A percentile compares a stretch with the other conserved stretches of the same genome.
These are phyloP conservation scores for Eucalyptus polyanthemos DNA, from an alignment of 345 rosid species.

Conservation along the genomic window DNA sequence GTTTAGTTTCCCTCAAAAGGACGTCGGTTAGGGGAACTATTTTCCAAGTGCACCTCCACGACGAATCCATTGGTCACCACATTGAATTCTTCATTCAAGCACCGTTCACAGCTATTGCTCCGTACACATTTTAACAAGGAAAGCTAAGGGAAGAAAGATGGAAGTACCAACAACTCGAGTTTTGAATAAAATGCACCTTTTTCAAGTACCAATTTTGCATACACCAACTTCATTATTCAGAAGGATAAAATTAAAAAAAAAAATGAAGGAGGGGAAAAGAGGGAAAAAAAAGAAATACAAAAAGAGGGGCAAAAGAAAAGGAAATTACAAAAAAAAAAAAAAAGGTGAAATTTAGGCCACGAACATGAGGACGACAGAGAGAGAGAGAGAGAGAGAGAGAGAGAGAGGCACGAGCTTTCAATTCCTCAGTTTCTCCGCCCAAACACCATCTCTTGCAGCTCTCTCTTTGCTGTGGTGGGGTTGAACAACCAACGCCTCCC, in stretches of 20 bases:
- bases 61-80: not conserved
- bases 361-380: not conserved
- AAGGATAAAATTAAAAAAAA: not conserved
- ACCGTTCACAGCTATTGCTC: fast-evolving
- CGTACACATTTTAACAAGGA: not conserved
- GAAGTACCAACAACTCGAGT: not conserved
- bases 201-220: not conserved
- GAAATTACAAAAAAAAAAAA: not conserved
- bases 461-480: not conserved
- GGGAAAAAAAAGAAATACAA: not conserved
- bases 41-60: not conserved
- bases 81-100: not conserved
- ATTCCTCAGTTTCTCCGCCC: conserved; percentile 47
- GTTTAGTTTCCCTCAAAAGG: not conserved
- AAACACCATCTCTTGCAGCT: not conserved
- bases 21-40: not conserved
- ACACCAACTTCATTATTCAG: not conserved
- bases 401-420: not conserved
- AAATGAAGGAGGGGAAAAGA: not conserved
- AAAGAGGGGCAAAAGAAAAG: not conserved
- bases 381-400: not conserved
- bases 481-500: not conserved
- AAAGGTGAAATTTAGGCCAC: not conserved
- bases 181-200: not conserved
- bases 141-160: not conserved